Percentiles rank a stretch among this genome's conserved stretches.
Evolutionary conservation across 352 stramenopile genomes (phyloP).

Genomic region (Phytophthora multivora): DNA sequence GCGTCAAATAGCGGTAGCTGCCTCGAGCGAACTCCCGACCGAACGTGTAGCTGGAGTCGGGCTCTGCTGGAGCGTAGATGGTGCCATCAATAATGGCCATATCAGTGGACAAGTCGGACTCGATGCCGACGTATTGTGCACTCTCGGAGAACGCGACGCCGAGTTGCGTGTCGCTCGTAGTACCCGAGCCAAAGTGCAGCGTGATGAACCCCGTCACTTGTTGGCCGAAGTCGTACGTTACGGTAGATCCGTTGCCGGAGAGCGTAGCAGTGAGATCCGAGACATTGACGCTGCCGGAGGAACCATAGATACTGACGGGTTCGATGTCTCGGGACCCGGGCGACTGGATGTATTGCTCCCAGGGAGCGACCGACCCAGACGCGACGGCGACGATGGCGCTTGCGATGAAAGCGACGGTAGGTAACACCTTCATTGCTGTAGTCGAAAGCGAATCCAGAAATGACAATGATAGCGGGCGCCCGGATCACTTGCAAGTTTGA

Average conservation of each 20-base stretch:
- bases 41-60: conserved; percentile 37
- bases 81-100: conserved; percentile 41
- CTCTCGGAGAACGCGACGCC: conserved; percentile 42
- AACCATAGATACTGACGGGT: conserved; percentile 20
- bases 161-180: conserved; percentile 22
- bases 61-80: conserved; percentile 36
- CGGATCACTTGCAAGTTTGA: too few species aligned
- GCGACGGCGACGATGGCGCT: conserved; percentile 10
- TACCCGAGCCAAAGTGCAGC: conserved; percentile 30
- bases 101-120: conserved; percentile 41
- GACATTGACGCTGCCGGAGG: conserved; percentile 15
- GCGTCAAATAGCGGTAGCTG: conserved; percentile 40
- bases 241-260: conserved; percentile 33
- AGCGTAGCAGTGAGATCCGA: conserved; percentile 30
- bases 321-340: conserved; percentile 25
- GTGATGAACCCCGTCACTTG: conserved; percentile 37
- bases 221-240: conserved; percentile 45
- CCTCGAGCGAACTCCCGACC: conserved; percentile 37
- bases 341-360: conserved; percentile 28
- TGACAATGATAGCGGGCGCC: neutral
- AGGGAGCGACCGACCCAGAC: conserved; percentile 7
- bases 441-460: conserved; percentile 16
- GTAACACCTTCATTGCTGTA: conserved; percentile 18
- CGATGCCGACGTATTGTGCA: conserved; percentile 36
- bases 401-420: conserved; percentile 13